Percentiles rank a stretch among this genome's conserved stretches.
Conservation (phyloP, 352 stramenopile genomes). For the Pythium utonaiense region DNA sequence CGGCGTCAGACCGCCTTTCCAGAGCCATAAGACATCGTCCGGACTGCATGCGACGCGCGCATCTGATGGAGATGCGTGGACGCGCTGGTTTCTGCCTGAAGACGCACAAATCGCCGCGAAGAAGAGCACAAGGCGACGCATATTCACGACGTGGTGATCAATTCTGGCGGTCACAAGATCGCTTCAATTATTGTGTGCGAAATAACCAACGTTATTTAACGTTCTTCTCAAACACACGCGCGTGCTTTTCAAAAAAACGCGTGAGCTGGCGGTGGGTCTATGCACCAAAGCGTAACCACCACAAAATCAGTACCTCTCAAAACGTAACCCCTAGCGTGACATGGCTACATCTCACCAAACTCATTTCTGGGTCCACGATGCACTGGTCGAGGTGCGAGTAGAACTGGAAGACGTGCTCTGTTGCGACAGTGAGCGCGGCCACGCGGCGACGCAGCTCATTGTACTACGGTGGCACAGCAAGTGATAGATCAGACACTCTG, state of each 20-base stretch:
- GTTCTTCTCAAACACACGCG: constrained; percentile 31
- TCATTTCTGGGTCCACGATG: constrained; percentile 41
- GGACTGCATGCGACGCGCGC: constrained; percentile 24
- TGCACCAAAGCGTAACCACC: not conserved
- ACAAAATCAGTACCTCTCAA: not conserved
- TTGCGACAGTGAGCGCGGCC: constrained; percentile 27
- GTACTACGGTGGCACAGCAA: constrained; percentile 23
- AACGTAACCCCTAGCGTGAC: not conserved
- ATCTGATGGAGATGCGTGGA: not conserved
- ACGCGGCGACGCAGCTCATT: constrained; percentile 30
- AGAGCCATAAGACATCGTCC: constrained; percentile 64
- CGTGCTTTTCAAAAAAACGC: constrained; percentile 27
- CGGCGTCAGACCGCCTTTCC: constrained; percentile 64
- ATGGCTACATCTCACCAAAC: constrained; percentile 25
- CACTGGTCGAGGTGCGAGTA: constrained; percentile 37
- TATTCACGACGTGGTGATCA: constrained; percentile 6
- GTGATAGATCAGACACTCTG: not conserved
- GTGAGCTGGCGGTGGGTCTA: constrained; percentile 23
- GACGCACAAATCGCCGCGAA: constrained; percentile 7
- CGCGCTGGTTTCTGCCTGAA: not conserved
- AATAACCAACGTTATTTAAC: constrained; percentile 15
- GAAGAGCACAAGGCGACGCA: not conserved
- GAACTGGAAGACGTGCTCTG: constrained; percentile 55
- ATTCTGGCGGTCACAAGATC: not conserved
- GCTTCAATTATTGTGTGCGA: not conserved